Base-by-base conservation (phyloP, 306 rosid genomes). In the Vigna reflexopilosa region DNA sequence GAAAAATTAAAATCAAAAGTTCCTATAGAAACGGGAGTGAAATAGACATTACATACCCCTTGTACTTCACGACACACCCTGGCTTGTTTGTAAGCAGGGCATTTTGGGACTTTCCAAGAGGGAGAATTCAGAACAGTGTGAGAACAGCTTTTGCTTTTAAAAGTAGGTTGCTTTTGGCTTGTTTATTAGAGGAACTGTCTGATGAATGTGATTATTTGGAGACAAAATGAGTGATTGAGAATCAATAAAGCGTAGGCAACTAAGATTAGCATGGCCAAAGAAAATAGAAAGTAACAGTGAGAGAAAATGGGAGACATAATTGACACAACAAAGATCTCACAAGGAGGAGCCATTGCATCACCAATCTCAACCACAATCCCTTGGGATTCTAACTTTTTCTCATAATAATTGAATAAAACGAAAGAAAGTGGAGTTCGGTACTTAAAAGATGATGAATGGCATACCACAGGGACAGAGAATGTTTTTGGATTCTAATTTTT, bases 401-500 rank as follows among this genome's bases (percentile, higher is more conserved):
- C 64, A 20, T 50, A 48, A 72, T 79, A 76, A 81, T 79, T 68
- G 75, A 67, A 82, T 82, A 66, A 68, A 77, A 81, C 54, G 30
- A 73, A 69, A 65, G 19, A 36, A 54, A 26, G 84, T 68, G 81
- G 86, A 85, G 83, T 80, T 80, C 69, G 79, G 85, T 73, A 77
- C 79, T 73, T 77, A 57, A 59, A 67, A 70, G 79, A 76, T 63
- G 80, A 71, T 59, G 86, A 82, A 68, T 49, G 85, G 82, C 82
- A 75, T 76, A 49, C 68, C 80, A 73, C 54, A 48, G 38, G 73
- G 91, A 82, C 79, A 78, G 73, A 69, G 90, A 87, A 89, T 84
- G 90, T 88, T 85, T 89, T 85, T 88, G 83, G 87, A 85, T 89
- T 84, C 86, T 73, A 79, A 40, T 83, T 79, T 83, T 79, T 24